phyloP scores from a whole-genome alignment of 805 yeast species.

The Saturnispora galanensis region DNA sequence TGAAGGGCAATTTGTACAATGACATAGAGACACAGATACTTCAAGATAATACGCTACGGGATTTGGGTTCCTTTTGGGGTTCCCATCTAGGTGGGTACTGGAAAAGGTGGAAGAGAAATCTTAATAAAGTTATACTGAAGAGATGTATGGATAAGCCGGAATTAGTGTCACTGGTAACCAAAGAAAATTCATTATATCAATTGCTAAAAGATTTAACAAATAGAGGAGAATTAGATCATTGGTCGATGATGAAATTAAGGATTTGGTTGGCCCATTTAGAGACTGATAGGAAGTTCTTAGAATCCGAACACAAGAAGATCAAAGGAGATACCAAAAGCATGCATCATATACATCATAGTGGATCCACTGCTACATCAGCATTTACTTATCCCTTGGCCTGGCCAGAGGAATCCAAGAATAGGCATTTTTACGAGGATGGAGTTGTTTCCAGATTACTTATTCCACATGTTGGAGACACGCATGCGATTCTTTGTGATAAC shows the following conservation, averaged over 20 bases:
- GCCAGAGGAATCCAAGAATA: conserved; percentile 21
- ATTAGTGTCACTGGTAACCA: neutral
- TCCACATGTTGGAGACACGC: conserved; percentile 91
- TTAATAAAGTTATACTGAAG: conserved; percentile 3
- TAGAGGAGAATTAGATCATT: conserved; percentile 12
- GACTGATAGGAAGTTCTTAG: conserved; percentile 54
- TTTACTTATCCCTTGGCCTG: conserved; percentile 26
- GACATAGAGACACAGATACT: conserved; percentile 38
- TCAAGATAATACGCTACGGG: conserved; percentile 27
- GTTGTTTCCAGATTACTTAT: conserved; percentile 60
- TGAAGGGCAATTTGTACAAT: conserved; percentile 43
- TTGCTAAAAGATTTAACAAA: conserved; percentile 8
- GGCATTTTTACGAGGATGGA: conserved; percentile 52
- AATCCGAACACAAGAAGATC: conserved; percentile 18
- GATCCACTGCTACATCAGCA: conserved; percentile 29
- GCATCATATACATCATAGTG: conserved; percentile 14
- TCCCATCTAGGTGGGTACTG: conserved; percentile 73
- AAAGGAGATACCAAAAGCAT: conserved; percentile 10
- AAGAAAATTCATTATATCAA: neutral
- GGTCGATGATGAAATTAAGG: conserved; percentile 52
- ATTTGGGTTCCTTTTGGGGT: conserved; percentile 45
- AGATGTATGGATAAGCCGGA: neutral
- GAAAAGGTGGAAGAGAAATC: conserved; percentile 57
- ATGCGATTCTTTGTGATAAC: conserved; percentile 75
- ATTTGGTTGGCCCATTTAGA: conserved; percentile 54